Evolutionary conservation across 2,329 filamentous ascomycete species (phyloP).

Genomic region (Metarhizium brunneum): DNA sequence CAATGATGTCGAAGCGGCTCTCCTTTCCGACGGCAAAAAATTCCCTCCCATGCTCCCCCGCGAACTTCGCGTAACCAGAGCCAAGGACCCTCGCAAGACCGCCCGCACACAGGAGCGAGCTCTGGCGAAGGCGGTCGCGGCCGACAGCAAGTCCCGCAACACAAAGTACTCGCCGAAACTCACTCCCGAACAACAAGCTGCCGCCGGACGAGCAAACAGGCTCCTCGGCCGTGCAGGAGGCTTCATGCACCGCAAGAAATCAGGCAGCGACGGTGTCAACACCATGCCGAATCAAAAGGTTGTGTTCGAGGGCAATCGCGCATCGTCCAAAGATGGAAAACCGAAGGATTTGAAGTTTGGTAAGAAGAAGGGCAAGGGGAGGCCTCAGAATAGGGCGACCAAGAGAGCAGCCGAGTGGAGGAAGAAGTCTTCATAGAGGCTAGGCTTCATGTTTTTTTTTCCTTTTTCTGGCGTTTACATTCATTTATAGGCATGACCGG

Average conservation of each 20-base stretch:
- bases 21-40: constrained; percentile 81
- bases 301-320: constrained; percentile 74
- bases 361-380: constrained; percentile 45
- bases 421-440: constrained; percentile 21
- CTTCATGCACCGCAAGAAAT: constrained; percentile 30
- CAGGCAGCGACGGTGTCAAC: constrained; percentile 11
- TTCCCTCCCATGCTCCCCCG: constrained; percentile 92
- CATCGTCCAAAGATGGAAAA: constrained; percentile 55
- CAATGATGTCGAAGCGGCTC: constrained; percentile 83
- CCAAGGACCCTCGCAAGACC: constrained; percentile 63
- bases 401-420: constrained; percentile 35
- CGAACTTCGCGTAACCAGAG: constrained; percentile 74
- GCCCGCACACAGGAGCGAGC: constrained; percentile 32
- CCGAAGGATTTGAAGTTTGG: constrained; percentile 40
- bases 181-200: constrained; percentile 59
- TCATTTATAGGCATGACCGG: background rate
- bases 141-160: constrained; percentile 29
- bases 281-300: constrained; percentile 52
- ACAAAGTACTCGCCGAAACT: constrained; percentile 60
- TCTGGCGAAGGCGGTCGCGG: constrained; percentile 21
- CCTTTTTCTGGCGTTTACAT: background rate
- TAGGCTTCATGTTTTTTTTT: background rate
- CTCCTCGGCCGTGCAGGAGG: constrained; percentile 64
- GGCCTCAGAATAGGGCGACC: constrained; percentile 28
- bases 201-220: constrained; percentile 63